Evolutionary conservation across 1,284 basidiomycete genomes (phyloP), one percentile per base, ranked within the genome.

Genomic region (Athelia sp.): DNA sequence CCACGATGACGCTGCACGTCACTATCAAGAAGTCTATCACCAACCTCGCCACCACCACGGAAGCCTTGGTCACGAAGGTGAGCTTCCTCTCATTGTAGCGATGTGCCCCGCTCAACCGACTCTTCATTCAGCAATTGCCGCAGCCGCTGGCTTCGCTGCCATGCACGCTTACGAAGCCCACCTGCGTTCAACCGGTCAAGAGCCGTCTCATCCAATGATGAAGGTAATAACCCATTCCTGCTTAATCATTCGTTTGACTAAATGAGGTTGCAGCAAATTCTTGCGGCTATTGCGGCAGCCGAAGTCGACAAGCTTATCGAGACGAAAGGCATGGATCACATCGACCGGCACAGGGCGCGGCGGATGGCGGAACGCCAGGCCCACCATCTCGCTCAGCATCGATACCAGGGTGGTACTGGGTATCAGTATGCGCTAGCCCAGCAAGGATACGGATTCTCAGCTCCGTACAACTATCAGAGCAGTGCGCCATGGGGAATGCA

Each of bases 111-210:
- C n/a, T n/a, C n/a, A n/a, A 34, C n/a, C n/a, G n/a, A n/a, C n/a
- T n/a, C n/a, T n/a, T n/a, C 32, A 34, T 34, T n/a, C 35, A 62
- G 60, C 52, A 8, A 53, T 62, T 42, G 59, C 60, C 17, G 59
- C 50, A 14, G 60, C 60, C n/a, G 60, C 60, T 8, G 60, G 60
- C n/a, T 62, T 62, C 47, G 58, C 59, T 3, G 58, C 60, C 18
- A 61, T 62, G 58, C 52, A 55, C 36, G 58, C 59, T 3, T 61
- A 59, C 43, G 60, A 62, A 48, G 43, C 56, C 11, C 59, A 61
- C 48, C 55, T 61, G n/a, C 58, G 59, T 19, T 55, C 55, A 3
- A 58, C 58, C 1, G 60, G 60, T 13, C 55, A 62, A 24, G 51
- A 52, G 21, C 57, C 58, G 14, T 54, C 52, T 13, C 59, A 58